Evolutionary conservation across 2,329 filamentous ascomycete genomes (phyloP).

Genomic region (Arachnomyces sp.): DNA sequence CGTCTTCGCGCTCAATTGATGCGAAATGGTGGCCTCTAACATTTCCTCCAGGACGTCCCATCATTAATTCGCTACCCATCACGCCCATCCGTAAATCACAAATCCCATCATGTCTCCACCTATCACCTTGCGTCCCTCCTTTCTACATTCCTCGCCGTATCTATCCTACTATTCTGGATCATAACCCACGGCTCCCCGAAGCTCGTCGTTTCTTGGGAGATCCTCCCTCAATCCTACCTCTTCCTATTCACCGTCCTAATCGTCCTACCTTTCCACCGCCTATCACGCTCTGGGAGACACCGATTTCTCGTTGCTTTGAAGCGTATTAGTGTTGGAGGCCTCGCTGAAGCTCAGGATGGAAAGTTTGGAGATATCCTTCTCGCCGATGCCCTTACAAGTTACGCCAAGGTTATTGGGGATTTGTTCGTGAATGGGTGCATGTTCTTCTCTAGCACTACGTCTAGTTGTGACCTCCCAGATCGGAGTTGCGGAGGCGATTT

Average conservation of each 20-base stretch:
- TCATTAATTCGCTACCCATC: slow-evolving; percentile 77
- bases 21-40: slow-evolving; percentile 8
- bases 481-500: slow-evolving; percentile 70
- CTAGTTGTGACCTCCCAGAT: slow-evolving; percentile 72
- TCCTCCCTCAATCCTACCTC: slow-evolving; percentile 79
- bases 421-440: slow-evolving; percentile 85
- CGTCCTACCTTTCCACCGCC: slow-evolving; percentile 60
- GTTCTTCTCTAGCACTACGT: slow-evolving; percentile 65
- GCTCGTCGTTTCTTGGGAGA: slow-evolving; percentile 69
- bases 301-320: slow-evolving; percentile 68
- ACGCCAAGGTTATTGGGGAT: slow-evolving; percentile 85
- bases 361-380: slow-evolving; percentile 93
- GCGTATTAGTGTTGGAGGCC: slow-evolving; percentile 72
- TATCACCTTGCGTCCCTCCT: slow-evolving; percentile 78
- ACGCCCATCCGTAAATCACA: slow-evolving; percentile 60
- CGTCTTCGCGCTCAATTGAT: slow-evolving; percentile 3
- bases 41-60: slow-evolving; percentile 58
- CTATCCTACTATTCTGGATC: slow-evolving; percentile 74
- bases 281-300: slow-evolving; percentile 62
- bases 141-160: slow-evolving; percentile 60
- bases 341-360: slow-evolving; percentile 77
- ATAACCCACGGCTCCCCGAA: slow-evolving; percentile 62
- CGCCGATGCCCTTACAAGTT: slow-evolving; percentile 89
- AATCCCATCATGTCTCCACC: slow-evolving; percentile 68
- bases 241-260: slow-evolving; percentile 63